Evolutionary conservation across 2,329 filamentous ascomycete genomes (phyloP).

Genomic region (Alternaria gansuensis): DNA sequence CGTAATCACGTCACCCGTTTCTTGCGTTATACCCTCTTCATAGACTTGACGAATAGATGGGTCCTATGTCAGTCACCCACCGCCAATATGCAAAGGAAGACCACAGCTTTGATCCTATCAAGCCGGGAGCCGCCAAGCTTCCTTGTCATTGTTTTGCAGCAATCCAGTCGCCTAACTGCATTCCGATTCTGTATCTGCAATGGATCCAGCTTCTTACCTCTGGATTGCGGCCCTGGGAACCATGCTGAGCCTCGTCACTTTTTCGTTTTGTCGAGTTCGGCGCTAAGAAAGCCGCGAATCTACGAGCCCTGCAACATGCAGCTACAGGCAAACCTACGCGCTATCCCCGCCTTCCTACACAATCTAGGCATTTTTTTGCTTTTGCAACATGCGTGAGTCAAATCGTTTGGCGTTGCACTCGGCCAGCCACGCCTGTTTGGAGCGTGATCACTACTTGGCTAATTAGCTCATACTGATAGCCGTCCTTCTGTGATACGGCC

Average conservation of each 20-base stretch:
- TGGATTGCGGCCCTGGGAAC: background rate
- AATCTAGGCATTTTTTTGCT: background rate
- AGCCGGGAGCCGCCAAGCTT: background rate
- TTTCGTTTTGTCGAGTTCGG: conserved; percentile 17
- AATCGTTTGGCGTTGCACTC: background rate
- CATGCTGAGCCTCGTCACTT: conserved; percentile 20
- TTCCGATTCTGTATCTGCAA: background rate
- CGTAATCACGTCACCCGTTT: background rate
- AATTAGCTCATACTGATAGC: conserved; percentile 4
- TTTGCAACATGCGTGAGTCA: background rate
- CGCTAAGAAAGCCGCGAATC: conserved; percentile 20
- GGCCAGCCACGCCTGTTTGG: background rate
- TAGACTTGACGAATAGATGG: background rate
- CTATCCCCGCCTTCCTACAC: background rate
- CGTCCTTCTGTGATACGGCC: conserved; percentile 9
- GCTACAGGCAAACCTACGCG: conserved; percentile 10
- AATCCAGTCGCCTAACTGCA: background rate
- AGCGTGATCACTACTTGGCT: background rate
- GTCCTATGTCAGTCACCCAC: too few relatives aligned
- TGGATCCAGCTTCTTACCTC: background rate
- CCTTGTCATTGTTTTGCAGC: background rate
- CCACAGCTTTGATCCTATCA: background rate
- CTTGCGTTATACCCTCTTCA: background rate
- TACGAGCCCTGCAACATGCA: background rate
- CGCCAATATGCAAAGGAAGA: background rate